Evolutionary conservation across 2,329 filamentous ascomycete species (phyloP).

Genomic region (Colletotrichum echinochloae): DNA sequence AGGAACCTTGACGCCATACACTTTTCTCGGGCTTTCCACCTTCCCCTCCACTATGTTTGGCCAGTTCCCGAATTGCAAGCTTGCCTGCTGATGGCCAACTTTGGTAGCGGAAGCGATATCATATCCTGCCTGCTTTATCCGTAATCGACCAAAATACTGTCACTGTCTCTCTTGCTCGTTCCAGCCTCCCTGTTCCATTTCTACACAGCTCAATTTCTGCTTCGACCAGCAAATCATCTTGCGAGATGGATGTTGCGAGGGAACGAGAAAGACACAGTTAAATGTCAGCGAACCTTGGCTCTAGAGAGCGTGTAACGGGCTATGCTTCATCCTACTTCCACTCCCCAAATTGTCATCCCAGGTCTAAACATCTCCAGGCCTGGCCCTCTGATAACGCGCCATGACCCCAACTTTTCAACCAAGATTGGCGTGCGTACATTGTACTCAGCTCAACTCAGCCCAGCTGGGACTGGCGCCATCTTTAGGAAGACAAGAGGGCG

Average conservation of each 20-base stretch:
- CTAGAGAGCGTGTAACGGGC: conserved; percentile 3
- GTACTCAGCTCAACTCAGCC: conserved; percentile 2
- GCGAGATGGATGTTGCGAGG: background rate
- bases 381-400: conserved; percentile 1
- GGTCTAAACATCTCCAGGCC: conserved; percentile 5
- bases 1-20: background rate
- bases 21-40: background rate
- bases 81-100: background rate
- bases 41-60: too few relatives aligned
- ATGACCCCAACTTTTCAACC: background rate
- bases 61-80: background rate
- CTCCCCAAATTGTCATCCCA: background rate
- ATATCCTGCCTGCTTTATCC: background rate
- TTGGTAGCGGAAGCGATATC: background rate
- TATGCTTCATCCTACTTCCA: conserved; percentile 8
- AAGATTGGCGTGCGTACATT: background rate
- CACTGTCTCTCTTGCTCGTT: background rate
- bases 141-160: background rate
- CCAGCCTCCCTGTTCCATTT: background rate
- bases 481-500: background rate
- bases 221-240: background rate
- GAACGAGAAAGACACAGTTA: background rate
- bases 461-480: conserved; percentile 1
- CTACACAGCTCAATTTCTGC: background rate
- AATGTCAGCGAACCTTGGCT: background rate